Conservation (phyloP, 176 grass and related monocot genomes). For the Phyllostachys edulis region DNA sequence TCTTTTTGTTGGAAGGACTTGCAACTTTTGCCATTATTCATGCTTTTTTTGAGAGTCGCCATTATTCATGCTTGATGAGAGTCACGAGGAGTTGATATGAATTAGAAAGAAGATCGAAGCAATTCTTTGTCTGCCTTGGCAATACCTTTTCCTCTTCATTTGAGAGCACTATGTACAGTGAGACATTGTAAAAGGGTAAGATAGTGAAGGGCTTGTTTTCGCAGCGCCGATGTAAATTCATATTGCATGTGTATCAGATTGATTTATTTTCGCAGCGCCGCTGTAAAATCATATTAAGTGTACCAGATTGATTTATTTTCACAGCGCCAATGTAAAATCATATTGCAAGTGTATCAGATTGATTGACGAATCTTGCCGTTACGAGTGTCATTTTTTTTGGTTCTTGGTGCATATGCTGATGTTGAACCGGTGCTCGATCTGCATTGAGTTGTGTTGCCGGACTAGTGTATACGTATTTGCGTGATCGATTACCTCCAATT, state of each 20-base stretch:
- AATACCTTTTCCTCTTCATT: slow-evolving; percentile 33
- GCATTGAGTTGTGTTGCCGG: not conserved
- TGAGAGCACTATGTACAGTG: slow-evolving; percentile 35
- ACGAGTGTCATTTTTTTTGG: not conserved
- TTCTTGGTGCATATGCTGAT: not conserved
- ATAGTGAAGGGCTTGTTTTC: slow-evolving; percentile 36
- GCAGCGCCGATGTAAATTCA: slow-evolving; percentile 9
- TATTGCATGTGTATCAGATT: slow-evolving; percentile 21
- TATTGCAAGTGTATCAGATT: slow-evolving; percentile 19
- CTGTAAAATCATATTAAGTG: slow-evolving; percentile 30
- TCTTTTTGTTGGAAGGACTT: slow-evolving; percentile 65
- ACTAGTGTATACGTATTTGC: not conserved
- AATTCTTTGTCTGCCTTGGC: slow-evolving; percentile 35
- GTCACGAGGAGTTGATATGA: slow-evolving; percentile 33
- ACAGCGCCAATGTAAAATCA: slow-evolving; percentile 7
- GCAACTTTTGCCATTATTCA: slow-evolving; percentile 42
- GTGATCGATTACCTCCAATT: not conserved
- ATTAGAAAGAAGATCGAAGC: slow-evolving; percentile 41
- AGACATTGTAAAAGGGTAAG: slow-evolving; percentile 43
- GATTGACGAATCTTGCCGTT: not conserved
- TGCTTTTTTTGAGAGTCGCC: too few relatives aligned
- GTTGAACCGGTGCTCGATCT: not conserved
- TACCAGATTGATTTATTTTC: not conserved
- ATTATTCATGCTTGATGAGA: slow-evolving; percentile 27
- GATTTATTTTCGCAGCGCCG: not conserved